Base-by-base conservation (phyloP, 306 rosid genomes). In the Elaeagnus macrophylla region DNA sequence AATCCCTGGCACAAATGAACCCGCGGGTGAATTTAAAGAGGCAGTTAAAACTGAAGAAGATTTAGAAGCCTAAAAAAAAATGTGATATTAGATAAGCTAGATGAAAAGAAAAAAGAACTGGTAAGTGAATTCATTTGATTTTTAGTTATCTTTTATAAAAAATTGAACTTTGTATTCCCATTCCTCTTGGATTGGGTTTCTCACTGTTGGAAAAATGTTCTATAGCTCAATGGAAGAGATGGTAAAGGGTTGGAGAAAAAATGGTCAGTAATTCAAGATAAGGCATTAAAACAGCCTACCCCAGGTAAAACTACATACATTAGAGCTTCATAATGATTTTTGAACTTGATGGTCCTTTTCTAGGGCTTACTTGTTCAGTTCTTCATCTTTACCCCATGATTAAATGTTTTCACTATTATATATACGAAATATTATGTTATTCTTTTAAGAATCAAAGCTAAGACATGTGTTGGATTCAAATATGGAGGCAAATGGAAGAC, bases 101-200 rank as follows among this genome's bases (percentile, higher is more conserved):
- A 83, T 51, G 53, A 74, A 54, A 86, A 75, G 87, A 86, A 82
- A 58, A 82, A 81, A 64, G 87, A 86, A 49, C 49, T 91, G 97
- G 96, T 91, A 19, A 4, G 53, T 69, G 65, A 49, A 48, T 8
- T 59, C 54, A 45, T 65, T 62, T 39, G 58, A 60, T 36, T 68
- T 41, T 59, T 17, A 48, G 10, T 39, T 2, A 12, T 0, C 6
- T 61, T 61, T 10, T n/a, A 11, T 12, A 16, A 35, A 5, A 9
- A 36, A 1, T 37, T 13, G 8, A 32, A 12, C 7, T 40, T 59
- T 59, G 13, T 12, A 39, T 15, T 15, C 12, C 6, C 58, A 61
- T 14, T 12, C 32, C 7, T 46, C 12, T 10, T 51, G 32, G 17
- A 42, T 20, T 6, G 32, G 39, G 35, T 47, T 20, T 67, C 7